Evolutionary conservation across 805 yeast species (phyloP), one percentile per base, ranked within the genome.

Genomic region (Torulaspora delbrueckii): DNA sequence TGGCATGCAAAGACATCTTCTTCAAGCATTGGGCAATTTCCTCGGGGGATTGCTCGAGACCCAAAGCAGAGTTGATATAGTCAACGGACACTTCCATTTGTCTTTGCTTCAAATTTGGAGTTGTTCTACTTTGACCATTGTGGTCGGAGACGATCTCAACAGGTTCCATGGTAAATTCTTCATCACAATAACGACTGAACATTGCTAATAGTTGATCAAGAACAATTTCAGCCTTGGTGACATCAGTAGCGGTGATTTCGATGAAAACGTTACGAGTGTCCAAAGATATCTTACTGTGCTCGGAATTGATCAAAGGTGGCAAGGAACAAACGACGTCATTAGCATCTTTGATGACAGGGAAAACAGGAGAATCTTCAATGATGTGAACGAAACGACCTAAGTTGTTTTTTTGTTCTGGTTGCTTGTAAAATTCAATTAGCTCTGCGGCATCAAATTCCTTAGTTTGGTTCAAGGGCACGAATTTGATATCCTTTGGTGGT

Each of bases 251-350:
- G 13, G 98, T 91, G 47, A 88, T 79, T 55, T 93, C 99, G 58
- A 93, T 81, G 67, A 91, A 88, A 50, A 95, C 86, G 60, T 93
- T 90, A 56, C 72, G 81, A 51, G 99, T 91, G 47, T 86, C 75
- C 53, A 89, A 68, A 14, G 93, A 74, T 59, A 93, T 87, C 72
- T 95, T 95, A 42, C 96, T 83, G 63, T 77, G 86, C 62, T 93
- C 84, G 31, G 96, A 84, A 73, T 93, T 93, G 73, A 93, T 95
- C 63, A 93, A 84, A 53, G 99, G 99, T 42, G 99, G 99, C 74
- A 93, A 70, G 5, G 98, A 90, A 59, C 95, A 83, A 43, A 93
- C 93, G 7, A 77, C 75, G 59, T 82, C 77, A 34, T 80, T 74
- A 47, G 82, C 68, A 68, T 93, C 99, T 58, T 82, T 75, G 58